Base-by-base conservation (phyloP, 1,284 basidiomycete species). In the Macrocybe sp. region DNA sequence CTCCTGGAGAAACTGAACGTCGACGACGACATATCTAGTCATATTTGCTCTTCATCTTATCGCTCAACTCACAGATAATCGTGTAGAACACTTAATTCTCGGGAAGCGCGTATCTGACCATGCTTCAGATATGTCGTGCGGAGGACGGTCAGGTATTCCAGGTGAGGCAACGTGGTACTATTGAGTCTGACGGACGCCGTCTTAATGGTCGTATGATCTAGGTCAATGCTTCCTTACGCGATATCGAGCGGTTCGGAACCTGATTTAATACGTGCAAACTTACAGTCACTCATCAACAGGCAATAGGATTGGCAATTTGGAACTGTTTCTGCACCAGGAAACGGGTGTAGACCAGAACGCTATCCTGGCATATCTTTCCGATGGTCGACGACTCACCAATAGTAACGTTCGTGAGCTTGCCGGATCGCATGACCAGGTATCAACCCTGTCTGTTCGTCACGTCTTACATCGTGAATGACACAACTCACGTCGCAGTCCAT, bases 91-190 rank as follows among this genome's bases (percentile, higher is more conserved):
- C 14, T 30, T 31, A 6, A 28, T 30, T 28, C 3, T 31, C 29
- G 28, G 40, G 38, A 9, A 40, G 10, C 22, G 10, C 10, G 2
- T 6, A 41, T 29, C 11, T 51, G 50, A 50, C 50, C 48, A 86
- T 87, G 85, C 73, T 88, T 55, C 80, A 77, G 55, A 80, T 89
- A 72, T 87, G 83, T 64, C 76, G 81, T 51, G 85, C 85, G 38
- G 86, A 89, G 60, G 78, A 85, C 61, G 85, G 85, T 42, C 78
- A 83, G 55, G 65, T 72, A 51, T 71, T 70, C 53, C 70, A 88
- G 76, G 80, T 82, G 22, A 22, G 22, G 22, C 22, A 22, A 56
- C 32, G 50, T 43, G 8, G 6, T 40, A n/a, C 22, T 32, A 30
- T 37, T 32, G 29, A 14, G 29, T 29, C 11, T 9, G 34, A 36